Conservation (phyloP, 2,329 filamentous ascomycete genomes). For the Karstenula rhodostoma region DNA sequence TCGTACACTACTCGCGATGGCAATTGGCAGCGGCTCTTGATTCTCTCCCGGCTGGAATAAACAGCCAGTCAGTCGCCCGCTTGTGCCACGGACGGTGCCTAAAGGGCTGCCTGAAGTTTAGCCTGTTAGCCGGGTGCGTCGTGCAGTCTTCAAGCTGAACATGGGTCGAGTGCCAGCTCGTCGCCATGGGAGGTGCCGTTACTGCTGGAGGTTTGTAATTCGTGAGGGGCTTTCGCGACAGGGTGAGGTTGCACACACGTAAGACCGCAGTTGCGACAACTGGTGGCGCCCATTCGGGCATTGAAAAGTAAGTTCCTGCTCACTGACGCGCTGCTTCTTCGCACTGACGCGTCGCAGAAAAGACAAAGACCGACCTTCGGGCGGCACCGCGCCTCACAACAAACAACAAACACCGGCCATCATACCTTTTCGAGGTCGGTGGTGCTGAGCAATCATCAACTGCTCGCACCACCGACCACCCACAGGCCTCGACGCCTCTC, state of each 20-base stretch:
- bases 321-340: too few relatives aligned
- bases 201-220: neutral
- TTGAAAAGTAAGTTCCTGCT: neutral
- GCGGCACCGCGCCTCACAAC: neutral
- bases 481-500: neutral
- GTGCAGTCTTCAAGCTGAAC: slow-evolving; percentile 3
- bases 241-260: neutral
- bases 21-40: neutral
- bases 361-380: too few relatives aligned
- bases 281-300: neutral
- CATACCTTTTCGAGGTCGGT: neutral
- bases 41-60: neutral
- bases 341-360: too few relatives aligned
- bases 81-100: neutral
- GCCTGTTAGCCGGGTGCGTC: slow-evolving; percentile 2
- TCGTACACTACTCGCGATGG: neutral
- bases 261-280: neutral
- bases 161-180: slow-evolving; percentile 1
- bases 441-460: neutral
- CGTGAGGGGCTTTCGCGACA: neutral
- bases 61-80: neutral
- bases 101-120: neutral
- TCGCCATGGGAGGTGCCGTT: slow-evolving; percentile 5
- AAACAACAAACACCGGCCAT: neutral
- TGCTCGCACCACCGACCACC: slow-evolving; percentile 1